Base-by-base conservation (phyloP, 257 asterid genomes). In the Hygrophila difformis region DNA sequence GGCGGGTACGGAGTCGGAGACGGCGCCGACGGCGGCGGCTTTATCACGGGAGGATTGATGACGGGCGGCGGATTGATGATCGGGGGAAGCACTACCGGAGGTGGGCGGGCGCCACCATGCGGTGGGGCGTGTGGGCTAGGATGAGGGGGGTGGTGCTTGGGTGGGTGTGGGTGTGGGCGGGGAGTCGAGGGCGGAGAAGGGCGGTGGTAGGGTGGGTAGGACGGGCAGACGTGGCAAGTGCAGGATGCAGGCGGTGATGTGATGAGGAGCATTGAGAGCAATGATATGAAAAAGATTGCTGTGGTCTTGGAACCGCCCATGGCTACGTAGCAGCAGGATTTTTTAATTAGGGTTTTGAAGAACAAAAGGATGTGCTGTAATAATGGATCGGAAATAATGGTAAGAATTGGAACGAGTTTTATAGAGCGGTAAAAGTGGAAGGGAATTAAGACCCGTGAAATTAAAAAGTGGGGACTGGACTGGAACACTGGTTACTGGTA, bases 1-100 rank as follows among this genome's bases (percentile, higher is more conserved):
- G 74, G 65, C 1, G 96, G n/a, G n/a, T n/a, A 87, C 6, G 95
- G 94, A 50, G 67, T 74, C 0, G 66, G 38, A 6, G 68, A 55
- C 8, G 73, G 44, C 12, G 79, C 75, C 0, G 81, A 76, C 3
- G 80, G 77, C 1, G 80, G 79, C 2, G 80, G 80, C 0, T 23
- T 26, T 4, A 53, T 42, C 6, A 47, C 61, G 8, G 84, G 87
- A 12, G 77, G 81, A 12, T 24, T 49, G 1, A 9, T 54, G 0
- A 73, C 48, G 0, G 83, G 79, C 1, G 93, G 93, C 0, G 86
- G 93, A 1, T 39, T 10, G 7, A 45, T 59, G 0, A 64, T 45
- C 6, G 74, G 75, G 0, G 87, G 83, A 29, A 53, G 12, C 44
- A 65, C 22, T 15, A 62, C 34, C 1, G 91, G 89, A 0, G 75